Conservation (phyloP, 1,284 basidiomycete species). For the Malassezia cuniculi region DNA sequence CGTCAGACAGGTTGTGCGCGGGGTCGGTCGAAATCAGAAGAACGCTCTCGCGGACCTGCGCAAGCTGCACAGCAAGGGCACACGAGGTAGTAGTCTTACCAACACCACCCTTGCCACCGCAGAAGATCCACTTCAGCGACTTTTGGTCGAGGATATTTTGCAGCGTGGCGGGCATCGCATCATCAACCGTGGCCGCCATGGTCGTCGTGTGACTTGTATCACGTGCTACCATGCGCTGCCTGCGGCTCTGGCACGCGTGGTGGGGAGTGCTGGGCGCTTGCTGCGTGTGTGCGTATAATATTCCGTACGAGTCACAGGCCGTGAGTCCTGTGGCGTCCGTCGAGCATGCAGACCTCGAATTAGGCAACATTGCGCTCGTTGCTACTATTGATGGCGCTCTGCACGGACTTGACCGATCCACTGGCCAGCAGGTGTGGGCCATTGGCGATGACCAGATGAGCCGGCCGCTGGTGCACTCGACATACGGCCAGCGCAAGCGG, state of each 20-base stretch:
- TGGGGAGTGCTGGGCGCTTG: constrained; percentile 1
- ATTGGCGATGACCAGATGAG: constrained; percentile 17
- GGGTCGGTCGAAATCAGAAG: constrained; percentile 70
- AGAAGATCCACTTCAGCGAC: constrained; percentile 44
- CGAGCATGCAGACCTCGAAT: constrained; percentile 49
- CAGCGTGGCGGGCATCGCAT: constrained; percentile 32
- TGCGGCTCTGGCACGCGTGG: constrained; percentile 1
- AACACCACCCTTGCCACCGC: constrained; percentile 45
- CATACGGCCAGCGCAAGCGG: constrained; percentile 25
- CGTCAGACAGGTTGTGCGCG: constrained; percentile 95
- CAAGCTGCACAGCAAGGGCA: constrained; percentile 40
- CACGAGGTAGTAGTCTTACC: constrained; percentile 45
- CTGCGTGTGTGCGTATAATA: background rate
- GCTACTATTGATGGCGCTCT: constrained; percentile 81
- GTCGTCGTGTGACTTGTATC: background rate
- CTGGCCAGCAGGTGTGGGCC: constrained; percentile 49
- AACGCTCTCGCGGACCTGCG: constrained; percentile 37
- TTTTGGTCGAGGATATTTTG: constrained; percentile 43
- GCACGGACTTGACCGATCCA: constrained; percentile 68
- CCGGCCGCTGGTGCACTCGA: constrained; percentile 27
- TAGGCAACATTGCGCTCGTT: constrained; percentile 65
- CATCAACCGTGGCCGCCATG: constrained; percentile 20
- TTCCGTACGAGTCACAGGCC: background rate
- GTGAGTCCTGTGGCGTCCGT: too few species aligned
- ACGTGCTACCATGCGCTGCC: constrained; percentile 6